phyloP scores from a whole-genome alignment of 2,329 filamentous ascomycete species.

The Fusarium begoniae region DNA sequence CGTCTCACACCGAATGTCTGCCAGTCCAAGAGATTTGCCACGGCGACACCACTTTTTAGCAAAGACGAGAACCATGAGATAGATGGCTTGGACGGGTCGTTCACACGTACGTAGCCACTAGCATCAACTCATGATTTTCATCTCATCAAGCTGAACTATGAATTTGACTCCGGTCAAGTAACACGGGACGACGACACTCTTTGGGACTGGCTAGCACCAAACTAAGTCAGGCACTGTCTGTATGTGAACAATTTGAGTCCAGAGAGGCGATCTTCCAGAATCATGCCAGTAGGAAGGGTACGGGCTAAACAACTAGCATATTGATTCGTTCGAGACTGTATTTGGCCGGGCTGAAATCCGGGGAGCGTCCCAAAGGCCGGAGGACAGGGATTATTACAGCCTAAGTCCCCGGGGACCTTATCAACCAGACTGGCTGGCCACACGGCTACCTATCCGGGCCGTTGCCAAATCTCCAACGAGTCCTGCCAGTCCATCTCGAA shows the following conservation, averaged over 20 bases:
- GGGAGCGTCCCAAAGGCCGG: slow-evolving; percentile 44
- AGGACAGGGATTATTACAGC: slow-evolving; percentile 40
- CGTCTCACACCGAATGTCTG: neutral
- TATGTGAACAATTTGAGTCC: slow-evolving; percentile 24
- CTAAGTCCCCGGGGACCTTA: slow-evolving; percentile 43
- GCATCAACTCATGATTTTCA: neutral
- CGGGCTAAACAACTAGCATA: slow-evolving; percentile 22
- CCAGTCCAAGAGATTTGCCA: neutral
- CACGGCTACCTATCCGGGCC: slow-evolving; percentile 50
- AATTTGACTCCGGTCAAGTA: slow-evolving; percentile 11
- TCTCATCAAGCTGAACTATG: slow-evolving; percentile 9
- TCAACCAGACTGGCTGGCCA: slow-evolving; percentile 44
- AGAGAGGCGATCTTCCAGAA: slow-evolving; percentile 46
- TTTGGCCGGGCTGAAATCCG: slow-evolving; percentile 46
- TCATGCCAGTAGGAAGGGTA: slow-evolving; percentile 41
- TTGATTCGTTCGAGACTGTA: slow-evolving; percentile 32
- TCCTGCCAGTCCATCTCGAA: slow-evolving; percentile 29
- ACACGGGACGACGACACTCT: slow-evolving; percentile 22
- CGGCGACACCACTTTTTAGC: slow-evolving; percentile 3
- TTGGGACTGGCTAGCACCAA: slow-evolving; percentile 27
- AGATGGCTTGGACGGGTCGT: neutral
- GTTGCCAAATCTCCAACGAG: slow-evolving; percentile 44
- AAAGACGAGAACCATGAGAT: neutral
- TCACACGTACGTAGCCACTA: neutral
- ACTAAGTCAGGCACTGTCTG: slow-evolving; percentile 10